These are phyloP conservation scores for Mallotus repandus DNA, from an alignment of 441 rosid genomes.

Conservation along the genomic window DNA sequence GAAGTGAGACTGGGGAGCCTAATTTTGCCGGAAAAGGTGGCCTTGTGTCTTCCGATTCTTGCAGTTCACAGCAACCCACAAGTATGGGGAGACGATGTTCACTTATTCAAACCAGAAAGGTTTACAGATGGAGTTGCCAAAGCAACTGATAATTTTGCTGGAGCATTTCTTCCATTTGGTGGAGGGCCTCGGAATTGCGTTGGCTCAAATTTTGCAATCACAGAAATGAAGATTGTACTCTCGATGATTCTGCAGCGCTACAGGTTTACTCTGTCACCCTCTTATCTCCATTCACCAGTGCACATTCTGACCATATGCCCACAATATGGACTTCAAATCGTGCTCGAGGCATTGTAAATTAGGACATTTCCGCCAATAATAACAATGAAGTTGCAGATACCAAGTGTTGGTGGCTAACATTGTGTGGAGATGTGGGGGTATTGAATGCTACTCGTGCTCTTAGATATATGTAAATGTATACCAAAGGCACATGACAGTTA, in stretches of 20 bases:
- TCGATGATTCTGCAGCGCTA: slow-evolving; percentile 49
- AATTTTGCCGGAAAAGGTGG: slow-evolving; percentile 29
- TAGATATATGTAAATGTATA: too few species aligned
- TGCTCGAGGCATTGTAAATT: slow-evolving; percentile 18
- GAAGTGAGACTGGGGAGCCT: slow-evolving; percentile 36
- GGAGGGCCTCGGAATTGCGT: slow-evolving; percentile 44
- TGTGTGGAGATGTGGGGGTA: too few species aligned
- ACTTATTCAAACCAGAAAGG: slow-evolving; percentile 46
- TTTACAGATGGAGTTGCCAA: slow-evolving; percentile 42
- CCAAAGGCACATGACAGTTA: too few species aligned
- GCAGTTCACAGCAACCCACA: slow-evolving; percentile 38
- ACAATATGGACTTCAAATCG: slow-evolving; percentile 37
- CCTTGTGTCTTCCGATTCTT: slow-evolving; percentile 9
- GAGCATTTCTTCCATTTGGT: slow-evolving; percentile 39
- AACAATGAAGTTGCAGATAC: background rate
- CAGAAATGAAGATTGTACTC: slow-evolving; percentile 38
- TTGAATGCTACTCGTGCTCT: too few species aligned
- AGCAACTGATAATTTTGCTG: slow-evolving; percentile 33
- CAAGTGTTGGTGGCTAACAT: too few species aligned
- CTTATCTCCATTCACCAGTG: slow-evolving; percentile 38
- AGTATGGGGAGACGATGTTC: slow-evolving; percentile 45
- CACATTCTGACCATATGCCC: slow-evolving; percentile 29
- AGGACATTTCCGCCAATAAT: background rate
- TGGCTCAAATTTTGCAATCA: slow-evolving; percentile 38
- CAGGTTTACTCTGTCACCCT: slow-evolving; percentile 42